Base-by-base conservation (phyloP, 2,329 filamentous ascomycete species). In the Colletotrichum limetticola region DNA sequence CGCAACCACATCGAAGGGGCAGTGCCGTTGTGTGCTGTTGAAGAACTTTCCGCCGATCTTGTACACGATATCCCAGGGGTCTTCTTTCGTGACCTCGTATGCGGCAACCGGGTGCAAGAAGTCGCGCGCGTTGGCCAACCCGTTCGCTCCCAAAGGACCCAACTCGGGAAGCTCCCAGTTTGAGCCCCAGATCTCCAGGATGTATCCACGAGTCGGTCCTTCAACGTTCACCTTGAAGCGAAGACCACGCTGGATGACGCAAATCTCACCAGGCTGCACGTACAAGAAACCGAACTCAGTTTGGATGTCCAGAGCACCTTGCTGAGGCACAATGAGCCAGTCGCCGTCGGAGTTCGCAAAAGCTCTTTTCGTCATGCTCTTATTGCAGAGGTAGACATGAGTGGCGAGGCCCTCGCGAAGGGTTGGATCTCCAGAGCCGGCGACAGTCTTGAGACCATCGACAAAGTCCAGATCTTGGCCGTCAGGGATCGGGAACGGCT, bases 1-100 rank as follows among this genome's bases (percentile, higher is more conserved):
- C 2, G 91, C 91, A 0, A 93, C 90, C 1, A 93, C 91, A 76
- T 94, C 91, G 77, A 93, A 94, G 0, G 92, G 92, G 2, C 88
- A 91, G 78, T 93, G 91, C 26, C 84, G 84, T 78, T 94, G 92
- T 26, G 85, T 86, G 67, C 88, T 90, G 26, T 82, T 84, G 77
- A 91, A 92, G 49, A 92, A 87, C 55, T 87, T 85, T 1, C 91
- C 91, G 1, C 86, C 86, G 58, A 93, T 87, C 77, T 93, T 93
- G 76, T 88, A 88, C 0, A 92, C 83, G 2, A 93, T 83, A 24
- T 85, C 84, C 85, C 91, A 91, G 62, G 85, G 84, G 1, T 85
- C 85, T 37, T 86, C 82, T n/a, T 88, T 87, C n/a, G 69, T 69
- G 16, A 86, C 79, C 42, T 91, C 87, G 74, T 91, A 93, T 35